Evolutionary conservation across 2,329 filamentous ascomycete genomes (phyloP).

Genomic region (Lizonia empirigonia): DNA sequence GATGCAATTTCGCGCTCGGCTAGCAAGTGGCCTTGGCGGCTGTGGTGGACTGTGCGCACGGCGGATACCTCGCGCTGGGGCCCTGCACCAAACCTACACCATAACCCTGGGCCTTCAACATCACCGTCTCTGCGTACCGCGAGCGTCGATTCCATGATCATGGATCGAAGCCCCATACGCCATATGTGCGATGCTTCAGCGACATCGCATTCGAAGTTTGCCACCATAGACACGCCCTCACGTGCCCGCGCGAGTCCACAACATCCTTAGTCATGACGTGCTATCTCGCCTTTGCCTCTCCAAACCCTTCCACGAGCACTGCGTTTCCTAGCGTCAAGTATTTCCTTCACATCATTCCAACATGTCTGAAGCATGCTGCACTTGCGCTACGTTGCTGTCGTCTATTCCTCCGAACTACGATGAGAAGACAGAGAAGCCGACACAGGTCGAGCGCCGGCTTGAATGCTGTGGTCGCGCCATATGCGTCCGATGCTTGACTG

Average conservation of each 20-base stretch:
- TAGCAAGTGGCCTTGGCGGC: slow-evolving; percentile 23
- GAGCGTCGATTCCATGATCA: background rate
- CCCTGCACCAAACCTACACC: slow-evolving; percentile 12
- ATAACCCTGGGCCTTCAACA: slow-evolving; percentile 7
- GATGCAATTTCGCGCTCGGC: slow-evolving; percentile 27
- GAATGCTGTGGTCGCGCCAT: slow-evolving; percentile 74
- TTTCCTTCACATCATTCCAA: slow-evolving; percentile 8
- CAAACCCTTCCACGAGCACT: slow-evolving; percentile 9
- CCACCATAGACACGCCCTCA: slow-evolving; percentile 20
- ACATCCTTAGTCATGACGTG: slow-evolving; percentile 44
- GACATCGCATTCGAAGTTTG: background rate
- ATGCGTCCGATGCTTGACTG: slow-evolving; percentile 72
- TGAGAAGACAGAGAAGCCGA: slow-evolving; percentile 65
- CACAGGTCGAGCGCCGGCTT: slow-evolving; percentile 64
- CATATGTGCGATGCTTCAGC: background rate
- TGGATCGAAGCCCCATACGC: background rate
- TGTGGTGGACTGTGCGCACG: slow-evolving; percentile 9
- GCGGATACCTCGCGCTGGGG: slow-evolving; percentile 5
- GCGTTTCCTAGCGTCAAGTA: slow-evolving; percentile 1
- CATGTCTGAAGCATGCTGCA: slow-evolving; percentile 65
- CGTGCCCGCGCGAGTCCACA: slow-evolving; percentile 29
- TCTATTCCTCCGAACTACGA: slow-evolving; percentile 59
- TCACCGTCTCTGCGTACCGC: background rate
- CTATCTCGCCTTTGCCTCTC: slow-evolving; percentile 25
- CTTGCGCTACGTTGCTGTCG: slow-evolving; percentile 68